Evolutionary conservation across 2,329 filamentous ascomycete genomes (phyloP).

Genomic region (Penicillium glabrum): DNA sequence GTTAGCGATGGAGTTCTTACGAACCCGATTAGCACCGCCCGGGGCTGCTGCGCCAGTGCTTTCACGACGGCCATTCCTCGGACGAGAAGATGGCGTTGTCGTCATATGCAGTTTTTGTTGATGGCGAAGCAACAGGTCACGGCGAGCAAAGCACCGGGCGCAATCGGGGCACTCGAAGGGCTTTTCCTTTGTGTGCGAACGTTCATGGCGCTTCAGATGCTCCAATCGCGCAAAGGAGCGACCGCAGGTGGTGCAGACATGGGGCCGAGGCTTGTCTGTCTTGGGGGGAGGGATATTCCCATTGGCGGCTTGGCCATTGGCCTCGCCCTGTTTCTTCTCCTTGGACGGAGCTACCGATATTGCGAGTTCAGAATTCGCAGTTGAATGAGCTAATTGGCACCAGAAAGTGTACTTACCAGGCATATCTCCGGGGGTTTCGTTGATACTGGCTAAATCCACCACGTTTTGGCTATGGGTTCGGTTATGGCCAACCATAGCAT

Average conservation of each 20-base stretch:
- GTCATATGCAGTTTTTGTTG: conserved; percentile 98
- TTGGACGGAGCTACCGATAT: conserved; percentile 23
- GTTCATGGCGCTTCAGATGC: conserved; percentile 94
- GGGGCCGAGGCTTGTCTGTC: conserved; percentile 94
- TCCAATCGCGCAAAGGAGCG: conserved; percentile 93
- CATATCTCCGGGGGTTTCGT: conserved; percentile 39
- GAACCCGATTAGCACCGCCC: conserved; percentile 66
- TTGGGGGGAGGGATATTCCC: conserved; percentile 69
- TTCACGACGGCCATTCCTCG: conserved; percentile 79
- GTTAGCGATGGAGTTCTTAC: conserved; percentile 85
- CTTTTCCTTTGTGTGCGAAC: conserved; percentile 98
- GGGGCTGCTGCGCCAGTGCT: conserved; percentile 70
- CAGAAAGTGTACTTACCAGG: conserved; percentile 34
- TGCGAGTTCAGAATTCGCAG: conserved; percentile 23
- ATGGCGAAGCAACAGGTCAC: conserved; percentile 87
- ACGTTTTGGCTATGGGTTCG: conserved; percentile 34
- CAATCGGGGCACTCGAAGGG: conserved; percentile 97
- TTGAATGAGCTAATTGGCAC: not conserved
- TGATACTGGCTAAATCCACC: conserved; percentile 43
- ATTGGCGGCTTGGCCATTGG: conserved; percentile 31
- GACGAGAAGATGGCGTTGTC: conserved; percentile 80
- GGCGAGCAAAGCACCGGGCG: conserved; percentile 87
- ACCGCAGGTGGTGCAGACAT: conserved; percentile 87
- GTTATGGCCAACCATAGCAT: conserved; percentile 40
- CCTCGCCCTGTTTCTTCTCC: conserved; percentile 30